phyloP scores from a whole-genome alignment of 495 filamentous ascomycete genomes.

The Hypomontagnella submonticulosa region DNA sequence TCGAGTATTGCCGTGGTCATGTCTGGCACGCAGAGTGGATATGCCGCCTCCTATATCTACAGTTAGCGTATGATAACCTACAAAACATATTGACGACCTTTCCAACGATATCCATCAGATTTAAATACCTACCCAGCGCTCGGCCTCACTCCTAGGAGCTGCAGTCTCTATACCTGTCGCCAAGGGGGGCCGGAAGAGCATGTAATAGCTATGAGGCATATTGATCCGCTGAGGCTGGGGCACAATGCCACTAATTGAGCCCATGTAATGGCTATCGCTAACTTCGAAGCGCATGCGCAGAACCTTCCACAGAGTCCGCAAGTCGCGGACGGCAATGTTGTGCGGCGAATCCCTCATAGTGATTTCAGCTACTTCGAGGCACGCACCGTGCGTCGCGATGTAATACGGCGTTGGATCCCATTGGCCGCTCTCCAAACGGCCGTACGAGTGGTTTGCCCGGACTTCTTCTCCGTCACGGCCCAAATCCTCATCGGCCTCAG shows the following conservation, averaged over 20 bases:
- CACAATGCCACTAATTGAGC: not conserved
- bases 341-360: constrained; percentile 20
- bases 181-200: constrained; percentile 5
- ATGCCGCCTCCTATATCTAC: constrained; percentile 13
- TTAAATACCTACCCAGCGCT: constrained; percentile 27
- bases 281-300: constrained; percentile 21
- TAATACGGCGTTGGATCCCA: constrained; percentile 16
- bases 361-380: constrained; percentile 28
- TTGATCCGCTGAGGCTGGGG: constrained; percentile 13
- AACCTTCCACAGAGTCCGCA: constrained; percentile 29
- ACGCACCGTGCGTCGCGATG: constrained; percentile 22
- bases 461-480: not conserved
- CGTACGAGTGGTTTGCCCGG: constrained; percentile 3
- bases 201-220: constrained; percentile 26
- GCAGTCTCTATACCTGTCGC: not conserved
- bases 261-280: constrained; percentile 24
- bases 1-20: constrained; percentile 20
- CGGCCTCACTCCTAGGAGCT: not conserved
- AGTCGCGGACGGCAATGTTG: constrained; percentile 26
- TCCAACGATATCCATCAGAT: not conserved
- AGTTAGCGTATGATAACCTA: constrained; percentile 11
- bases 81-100: not conserved
- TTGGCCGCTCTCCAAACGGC: constrained; percentile 6
- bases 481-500: not conserved
- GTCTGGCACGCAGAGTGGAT: constrained; percentile 8